A percentile compares a stretch with the other conserved stretches of the same genome.
Conservation (phyloP, 108 stramenopile species). For the Nitzschia sp. region DNA sequence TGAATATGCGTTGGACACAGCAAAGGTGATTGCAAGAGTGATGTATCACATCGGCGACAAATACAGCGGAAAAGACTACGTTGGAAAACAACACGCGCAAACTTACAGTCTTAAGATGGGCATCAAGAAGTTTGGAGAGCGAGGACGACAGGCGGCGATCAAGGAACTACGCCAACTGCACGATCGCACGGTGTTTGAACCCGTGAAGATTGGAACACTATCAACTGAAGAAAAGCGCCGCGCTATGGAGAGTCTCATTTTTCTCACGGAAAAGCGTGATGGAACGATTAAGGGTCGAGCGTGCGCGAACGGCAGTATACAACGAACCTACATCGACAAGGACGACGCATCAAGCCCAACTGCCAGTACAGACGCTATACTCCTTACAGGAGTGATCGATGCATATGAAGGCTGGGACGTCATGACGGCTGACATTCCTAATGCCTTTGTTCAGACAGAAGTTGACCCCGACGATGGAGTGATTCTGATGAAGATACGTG, state of each 20-base stretch:
- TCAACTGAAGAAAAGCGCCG: slow-evolving; percentile 7
- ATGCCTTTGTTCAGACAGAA: slow-evolving; percentile 47
- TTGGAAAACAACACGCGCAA: neutral
- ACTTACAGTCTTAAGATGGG: neutral
- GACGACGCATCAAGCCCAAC: slow-evolving; percentile 44
- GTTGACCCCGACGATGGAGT: slow-evolving; percentile 23
- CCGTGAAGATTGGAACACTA: slow-evolving; percentile 17
- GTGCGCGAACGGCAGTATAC: slow-evolving; percentile 38
- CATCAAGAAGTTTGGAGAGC: slow-evolving; percentile 16
- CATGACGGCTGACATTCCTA: slow-evolving; percentile 37
- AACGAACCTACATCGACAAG: slow-evolving; percentile 22
- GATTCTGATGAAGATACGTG: slow-evolving; percentile 19
- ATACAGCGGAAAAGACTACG: neutral
- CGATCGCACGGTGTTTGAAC: slow-evolving; percentile 29
- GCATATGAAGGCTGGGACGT: slow-evolving; percentile 48
- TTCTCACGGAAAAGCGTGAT: slow-evolving; percentile 39
- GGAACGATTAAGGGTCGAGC: slow-evolving; percentile 36
- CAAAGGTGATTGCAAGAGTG: neutral
- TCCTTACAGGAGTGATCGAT: slow-evolving; percentile 47
- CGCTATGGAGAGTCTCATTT: slow-evolving; percentile 33
- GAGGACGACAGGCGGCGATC: slow-evolving; percentile 12
- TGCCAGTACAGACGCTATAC: slow-evolving; percentile 19
- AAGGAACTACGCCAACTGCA: slow-evolving; percentile 50
- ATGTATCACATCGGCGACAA: neutral
- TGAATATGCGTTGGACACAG: neutral